Conservation (phyloP, 1,284 basidiomycete species). For the Fomitopsis palustris region DNA sequence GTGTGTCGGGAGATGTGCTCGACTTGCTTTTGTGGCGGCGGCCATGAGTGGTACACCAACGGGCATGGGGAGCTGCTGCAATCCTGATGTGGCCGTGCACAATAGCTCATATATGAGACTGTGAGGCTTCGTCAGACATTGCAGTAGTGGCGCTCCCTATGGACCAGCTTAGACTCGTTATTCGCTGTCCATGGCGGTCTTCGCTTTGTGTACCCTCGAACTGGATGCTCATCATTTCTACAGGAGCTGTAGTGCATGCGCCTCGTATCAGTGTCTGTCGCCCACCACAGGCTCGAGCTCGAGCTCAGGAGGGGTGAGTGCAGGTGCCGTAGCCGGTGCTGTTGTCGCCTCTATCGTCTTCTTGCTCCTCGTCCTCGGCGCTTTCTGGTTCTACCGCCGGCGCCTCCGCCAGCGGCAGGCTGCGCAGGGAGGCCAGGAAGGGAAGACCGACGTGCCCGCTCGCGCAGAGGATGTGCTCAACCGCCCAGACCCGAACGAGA, state of each 20-base stretch:
- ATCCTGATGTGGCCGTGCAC: no score
- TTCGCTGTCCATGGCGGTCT: neutral
- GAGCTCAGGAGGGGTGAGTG: conserved; percentile 45
- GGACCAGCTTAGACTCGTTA: no score
- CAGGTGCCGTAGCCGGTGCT: conserved; percentile 71
- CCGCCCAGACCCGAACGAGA: conserved; percentile 74
- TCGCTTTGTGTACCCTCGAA: neutral
- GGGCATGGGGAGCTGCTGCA: no score
- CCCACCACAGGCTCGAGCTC: conserved; percentile 21
- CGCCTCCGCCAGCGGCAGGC: conserved; percentile 30
- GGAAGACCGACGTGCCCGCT: conserved; percentile 63
- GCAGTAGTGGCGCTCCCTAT: no score
- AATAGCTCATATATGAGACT: no score
- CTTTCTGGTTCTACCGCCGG: conserved; percentile 66
- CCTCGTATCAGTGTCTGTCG: conserved; percentile 43
- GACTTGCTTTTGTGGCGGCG: no score
- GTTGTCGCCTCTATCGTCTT: conserved; percentile 63
- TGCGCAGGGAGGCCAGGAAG: conserved; percentile 31
- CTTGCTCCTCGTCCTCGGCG: conserved; percentile 43
- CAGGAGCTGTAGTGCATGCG: conserved; percentile 58
- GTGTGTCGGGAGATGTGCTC: neutral
- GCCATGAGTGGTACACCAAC: no score
- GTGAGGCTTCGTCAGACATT: no score
- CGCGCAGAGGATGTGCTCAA: conserved; percentile 72
- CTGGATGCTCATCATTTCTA: neutral